A percentile compares a stretch with the other conserved stretches of the same genome.
phyloP scores from a whole-genome alignment of 495 filamentous ascomycete species.

The Acidomyces sp. region DNA sequence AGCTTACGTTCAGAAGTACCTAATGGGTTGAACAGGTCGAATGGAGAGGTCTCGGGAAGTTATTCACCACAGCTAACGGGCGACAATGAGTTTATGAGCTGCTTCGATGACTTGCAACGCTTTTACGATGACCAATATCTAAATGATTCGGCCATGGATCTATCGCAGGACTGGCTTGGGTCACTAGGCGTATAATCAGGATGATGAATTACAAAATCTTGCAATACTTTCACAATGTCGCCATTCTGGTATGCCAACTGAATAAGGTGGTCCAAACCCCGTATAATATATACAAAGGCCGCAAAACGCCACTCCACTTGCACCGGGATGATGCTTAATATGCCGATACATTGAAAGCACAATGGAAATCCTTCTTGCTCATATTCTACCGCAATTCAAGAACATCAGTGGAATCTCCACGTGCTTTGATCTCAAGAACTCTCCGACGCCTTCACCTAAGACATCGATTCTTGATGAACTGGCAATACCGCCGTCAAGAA shows the following conservation, averaged over 20 bases:
- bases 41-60: not conserved
- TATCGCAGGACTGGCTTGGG: conserved; percentile 12
- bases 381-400: conserved; percentile 1
- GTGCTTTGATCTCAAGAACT: conserved; percentile 3
- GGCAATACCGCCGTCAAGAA: conserved; percentile 22
- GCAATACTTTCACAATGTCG: no score
- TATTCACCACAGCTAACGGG: not conserved
- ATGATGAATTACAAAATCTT: no score
- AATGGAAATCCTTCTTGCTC: no score
- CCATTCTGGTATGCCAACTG: no score
- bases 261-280: no score
- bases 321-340: no score
- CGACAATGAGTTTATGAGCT: conserved; percentile 10
- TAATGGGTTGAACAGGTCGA: not conserved
- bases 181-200: conserved; percentile 3
- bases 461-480: conserved; percentile 22
- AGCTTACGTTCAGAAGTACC: no score
- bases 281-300: no score
- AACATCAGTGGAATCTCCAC: conserved; percentile 2
- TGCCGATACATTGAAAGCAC: no score
- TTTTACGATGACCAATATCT: conserved; percentile 11
- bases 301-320: no score
- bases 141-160: conserved; percentile 12
- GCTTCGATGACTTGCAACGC: conserved; percentile 12
- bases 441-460: conserved; percentile 18